Base-by-base conservation (phyloP, 441 rosid genomes). In the Populus tomentosa region DNA sequence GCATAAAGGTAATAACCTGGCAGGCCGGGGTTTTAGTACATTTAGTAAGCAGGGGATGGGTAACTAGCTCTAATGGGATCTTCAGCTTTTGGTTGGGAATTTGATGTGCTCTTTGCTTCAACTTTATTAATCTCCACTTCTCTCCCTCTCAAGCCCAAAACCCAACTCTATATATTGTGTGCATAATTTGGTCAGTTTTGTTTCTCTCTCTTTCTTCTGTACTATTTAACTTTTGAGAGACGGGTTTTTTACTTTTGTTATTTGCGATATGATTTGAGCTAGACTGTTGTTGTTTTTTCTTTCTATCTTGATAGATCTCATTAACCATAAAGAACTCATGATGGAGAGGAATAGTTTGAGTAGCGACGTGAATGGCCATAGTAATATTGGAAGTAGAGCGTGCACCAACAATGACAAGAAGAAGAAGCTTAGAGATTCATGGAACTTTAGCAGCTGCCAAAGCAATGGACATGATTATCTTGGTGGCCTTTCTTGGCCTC, bases 401-500 rank as follows among this genome's bases (percentile, higher is more conserved):
- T 65, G 26, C 78, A 53, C 38, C 76, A 59, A 33, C 77, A 56
- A 11, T 33, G 65, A 14, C 72, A 63, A 8, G 28, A 66, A 24
- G 81, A 72, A 67, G 74, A 82, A 83, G 81, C 77, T 74, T 46
- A 87, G 70, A 70, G 87, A 81, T 80, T 77, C 94, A 66, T 80
- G 88, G 86, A 83, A 69, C 78, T 56, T 73, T 24, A 72, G 67
- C 77, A 69, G 77, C 72, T 84, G 80, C 42, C 42, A 38, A 73
- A 84, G 85, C 68, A 80, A 61, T 73, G 91, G 83, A 56, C 91
- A 91, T 59, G 86, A 90, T 74, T 89, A 86, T 82, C 86, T 87
- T 63, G 78, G 85, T 69, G 93, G 89, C 78, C 86, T 93, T 83
- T 88, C 95, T 53, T 94, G 98, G 98, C 98, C 98, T 33, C 94